Evolutionary conservation across 1,139 yeast species (phyloP), one percentile per base, ranked within the genome.

Genomic region (Diutina pseudorugosa): DNA sequence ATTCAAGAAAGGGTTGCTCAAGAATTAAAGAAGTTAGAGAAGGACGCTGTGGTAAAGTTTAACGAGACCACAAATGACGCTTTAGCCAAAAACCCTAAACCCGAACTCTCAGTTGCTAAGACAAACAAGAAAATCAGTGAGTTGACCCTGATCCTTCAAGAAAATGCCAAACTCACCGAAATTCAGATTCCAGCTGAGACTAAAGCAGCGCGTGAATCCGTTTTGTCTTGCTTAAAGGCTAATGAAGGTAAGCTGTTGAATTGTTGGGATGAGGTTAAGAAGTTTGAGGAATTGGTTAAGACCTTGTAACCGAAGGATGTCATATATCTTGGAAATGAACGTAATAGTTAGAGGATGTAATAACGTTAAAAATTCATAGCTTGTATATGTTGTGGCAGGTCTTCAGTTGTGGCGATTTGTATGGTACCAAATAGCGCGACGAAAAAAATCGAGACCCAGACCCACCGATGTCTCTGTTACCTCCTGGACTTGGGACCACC

Each of bases 231-330:
- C 67, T 75, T 91, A 60, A 70, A 75, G 56, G 76, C 75, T 50
- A 88, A 91, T 71, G 72, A 77, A 60, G 87, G 83, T 41, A 82
- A 77, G 64, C 86, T 93, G 41, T 77, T 93, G 66, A 84, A 88
- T 66, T 93, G 98, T 67, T 85, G 91, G 83, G 90, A 86, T 52
- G 89, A 86, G 65, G 90, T 89, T 25, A 82, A 85, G 62, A 73
- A 75, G 54, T 89, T 90, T 67, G 87, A 83, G 64, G 74, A 73
- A 54, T 66, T 77, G 60, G 75, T 68, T 42, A 70, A 67, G 60
- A 67, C 71, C 53, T 61, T 68, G 57, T 69, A 62, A 30, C 36
- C 8, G 36, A 30, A 30, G 36, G 7, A 23, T 23, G 25, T 23
- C 25, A 23, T 23, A 23, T 23, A 23, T 23, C 25, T 23, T 23